Conservation (phyloP, 192 early-diverging fungal genomes). For the Coemansia sp. region DNA sequence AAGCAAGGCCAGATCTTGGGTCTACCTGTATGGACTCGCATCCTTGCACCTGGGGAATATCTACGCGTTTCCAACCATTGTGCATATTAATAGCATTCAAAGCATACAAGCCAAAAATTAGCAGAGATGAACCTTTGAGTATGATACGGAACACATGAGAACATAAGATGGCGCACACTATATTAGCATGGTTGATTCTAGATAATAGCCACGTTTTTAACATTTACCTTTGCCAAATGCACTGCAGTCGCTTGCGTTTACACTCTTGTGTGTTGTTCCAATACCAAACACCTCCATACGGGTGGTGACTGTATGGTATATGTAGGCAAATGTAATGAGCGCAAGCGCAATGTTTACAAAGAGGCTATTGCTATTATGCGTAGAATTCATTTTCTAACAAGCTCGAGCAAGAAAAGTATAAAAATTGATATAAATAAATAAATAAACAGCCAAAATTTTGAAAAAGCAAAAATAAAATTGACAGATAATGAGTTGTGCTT, state of each 20-base stretch:
- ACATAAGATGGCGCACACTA: too few species aligned
- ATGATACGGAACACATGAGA: too few species aligned
- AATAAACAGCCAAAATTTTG: not conserved
- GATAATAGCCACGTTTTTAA: not conserved
- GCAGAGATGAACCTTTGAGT: too few species aligned
- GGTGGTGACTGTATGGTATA: constrained; percentile 15
- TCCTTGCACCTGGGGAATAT: constrained; percentile 46
- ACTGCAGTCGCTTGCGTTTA: constrained; percentile 38
- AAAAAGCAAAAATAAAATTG: not conserved
- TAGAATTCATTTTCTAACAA: not conserved
- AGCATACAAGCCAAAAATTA: too few species aligned
- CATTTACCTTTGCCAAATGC: constrained; percentile 46
- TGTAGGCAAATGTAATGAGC: constrained; percentile 23
- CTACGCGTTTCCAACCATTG: constrained; percentile 23
- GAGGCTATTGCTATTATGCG: constrained; percentile 15
- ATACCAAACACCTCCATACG: constrained; percentile 44
- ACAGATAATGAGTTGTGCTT: too few species aligned
- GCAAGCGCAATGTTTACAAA: constrained; percentile 33
- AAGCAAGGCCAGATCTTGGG: constrained; percentile 55
- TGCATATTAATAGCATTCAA: too few species aligned
- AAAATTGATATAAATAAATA: not conserved
- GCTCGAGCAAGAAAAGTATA: not conserved
- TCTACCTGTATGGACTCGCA: constrained; percentile 64
- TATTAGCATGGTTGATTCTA: too few species aligned
- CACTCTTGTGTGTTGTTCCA: constrained; percentile 25